A percentile compares a stretch with the other conserved stretches of the same genome.
phyloP scores from a whole-genome alignment of 257 asterid species.

The Mentha longifolia region DNA sequence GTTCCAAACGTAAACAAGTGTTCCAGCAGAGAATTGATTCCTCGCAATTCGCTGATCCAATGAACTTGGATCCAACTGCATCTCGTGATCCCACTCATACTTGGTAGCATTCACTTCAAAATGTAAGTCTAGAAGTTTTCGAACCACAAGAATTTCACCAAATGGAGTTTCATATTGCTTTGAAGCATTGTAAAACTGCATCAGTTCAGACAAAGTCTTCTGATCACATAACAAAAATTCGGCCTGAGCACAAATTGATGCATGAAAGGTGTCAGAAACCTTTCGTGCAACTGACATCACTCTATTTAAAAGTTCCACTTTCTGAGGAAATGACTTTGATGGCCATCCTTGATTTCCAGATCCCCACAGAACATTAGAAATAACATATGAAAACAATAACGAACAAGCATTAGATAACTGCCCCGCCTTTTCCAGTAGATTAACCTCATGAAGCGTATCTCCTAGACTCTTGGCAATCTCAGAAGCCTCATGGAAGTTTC shows the following conservation, averaged over 20 bases:
- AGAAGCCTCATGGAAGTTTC: constrained; percentile 59
- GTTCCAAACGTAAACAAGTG: constrained; percentile 51
- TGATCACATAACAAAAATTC: constrained; percentile 40
- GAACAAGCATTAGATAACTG: constrained; percentile 37
- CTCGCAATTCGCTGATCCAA: constrained; percentile 31
- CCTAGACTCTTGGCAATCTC: constrained; percentile 51
- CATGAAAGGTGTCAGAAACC: constrained; percentile 38
- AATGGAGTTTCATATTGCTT: constrained; percentile 24
- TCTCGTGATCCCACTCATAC: constrained; percentile 47
- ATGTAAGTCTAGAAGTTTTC: constrained; percentile 56
- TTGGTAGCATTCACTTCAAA: constrained; percentile 25
- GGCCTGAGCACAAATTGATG: constrained; percentile 37
- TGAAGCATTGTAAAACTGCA: constrained; percentile 35
- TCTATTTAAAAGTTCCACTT: no score
- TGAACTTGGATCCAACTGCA: constrained; percentile 21
- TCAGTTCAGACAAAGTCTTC: constrained; percentile 39
- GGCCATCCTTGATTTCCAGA: constrained; percentile 59
- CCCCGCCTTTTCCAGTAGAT: constrained; percentile 45
- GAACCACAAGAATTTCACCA: constrained; percentile 40
- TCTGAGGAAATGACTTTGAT: constrained; percentile 44
- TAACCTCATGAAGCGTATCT: constrained; percentile 43
- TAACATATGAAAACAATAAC: constrained; percentile 35
- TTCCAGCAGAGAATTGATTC: constrained; percentile 38
- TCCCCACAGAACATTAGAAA: constrained; percentile 50
- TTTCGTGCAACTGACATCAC: constrained; percentile 40